Evolutionary conservation across 2,329 filamentous ascomycete genomes (phyloP).

Genomic region (Diatrype stigma): DNA sequence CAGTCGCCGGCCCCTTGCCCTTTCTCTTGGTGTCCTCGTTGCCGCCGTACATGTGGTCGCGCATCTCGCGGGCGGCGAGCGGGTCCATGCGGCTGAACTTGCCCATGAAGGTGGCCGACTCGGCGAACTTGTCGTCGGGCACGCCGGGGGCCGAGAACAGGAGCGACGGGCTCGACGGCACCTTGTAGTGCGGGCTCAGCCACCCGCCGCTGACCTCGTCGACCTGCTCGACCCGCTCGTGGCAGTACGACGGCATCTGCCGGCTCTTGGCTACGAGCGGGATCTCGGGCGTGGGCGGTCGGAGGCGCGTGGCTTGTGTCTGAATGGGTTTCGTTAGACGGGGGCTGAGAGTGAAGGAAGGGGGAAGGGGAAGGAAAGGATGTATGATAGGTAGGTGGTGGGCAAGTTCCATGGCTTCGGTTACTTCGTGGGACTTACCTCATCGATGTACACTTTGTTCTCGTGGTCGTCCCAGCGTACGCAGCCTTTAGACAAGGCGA

Average conservation of each 20-base stretch:
- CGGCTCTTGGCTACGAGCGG: constrained; percentile 1
- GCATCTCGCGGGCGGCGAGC: constrained; percentile 16
- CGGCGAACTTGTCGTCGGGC: constrained; percentile 5
- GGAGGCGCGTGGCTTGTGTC: constrained; percentile 7
- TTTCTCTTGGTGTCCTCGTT: no score
- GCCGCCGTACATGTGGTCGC: constrained; percentile 12
- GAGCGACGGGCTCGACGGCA: constrained; percentile 20
- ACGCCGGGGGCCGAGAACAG: constrained; percentile 20
- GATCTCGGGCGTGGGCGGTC: constrained; percentile 13
- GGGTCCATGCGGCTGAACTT: constrained; percentile 31
- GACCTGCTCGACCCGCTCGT: constrained; percentile 15
- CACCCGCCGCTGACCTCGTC: constrained; percentile 22
- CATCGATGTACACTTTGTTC: constrained; percentile 30
- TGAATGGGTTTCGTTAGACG: background rate
- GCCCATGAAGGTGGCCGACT: constrained; percentile 13
- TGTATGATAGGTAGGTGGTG: background rate
- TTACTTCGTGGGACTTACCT: constrained; percentile 13
- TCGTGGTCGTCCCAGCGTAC: constrained; percentile 23
- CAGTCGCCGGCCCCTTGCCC: constrained; percentile 4
- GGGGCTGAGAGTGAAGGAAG: no score
- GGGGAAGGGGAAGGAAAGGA: no score
- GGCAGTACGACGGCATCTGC: constrained; percentile 3
- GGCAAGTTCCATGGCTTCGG: no score
- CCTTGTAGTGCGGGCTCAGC: constrained; percentile 19
- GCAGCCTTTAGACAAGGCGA: constrained; percentile 32